These are phyloP conservation scores for Zalaria sp. DNA, from an alignment of 2,329 filamentous ascomycete species.

Conservation along the genomic window DNA sequence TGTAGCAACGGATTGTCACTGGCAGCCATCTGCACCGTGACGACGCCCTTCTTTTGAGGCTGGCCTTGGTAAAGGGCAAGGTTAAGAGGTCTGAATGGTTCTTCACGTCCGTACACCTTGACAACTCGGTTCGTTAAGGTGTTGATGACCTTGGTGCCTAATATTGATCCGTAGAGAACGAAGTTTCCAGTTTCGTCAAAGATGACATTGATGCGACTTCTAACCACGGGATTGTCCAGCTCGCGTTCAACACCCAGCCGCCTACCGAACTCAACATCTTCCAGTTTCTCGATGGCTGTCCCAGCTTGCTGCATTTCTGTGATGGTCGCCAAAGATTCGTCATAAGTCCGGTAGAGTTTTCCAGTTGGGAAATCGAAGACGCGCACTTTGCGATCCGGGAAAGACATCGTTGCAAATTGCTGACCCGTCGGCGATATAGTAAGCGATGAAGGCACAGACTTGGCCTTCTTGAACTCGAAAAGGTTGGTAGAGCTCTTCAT, in stretches of 20 bases:
- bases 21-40: slow-evolving; percentile 94
- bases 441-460: slow-evolving; percentile 67
- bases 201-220: slow-evolving; percentile 66
- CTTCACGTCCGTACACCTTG: slow-evolving; percentile 80
- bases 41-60: slow-evolving; percentile 82
- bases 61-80: slow-evolving; percentile 86
- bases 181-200: slow-evolving; percentile 97
- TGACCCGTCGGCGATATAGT: slow-evolving; percentile 75
- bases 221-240: slow-evolving; percentile 55
- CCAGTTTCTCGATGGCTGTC: slow-evolving; percentile 64
- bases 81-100: slow-evolving; percentile 71
- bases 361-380: slow-evolving; percentile 85
- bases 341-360: slow-evolving; percentile 83
- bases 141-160: slow-evolving; percentile 91
- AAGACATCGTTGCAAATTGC: slow-evolving; percentile 77
- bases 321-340: slow-evolving; percentile 79
- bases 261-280: slow-evolving; percentile 83
- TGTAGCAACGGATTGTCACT: slow-evolving; percentile 85
- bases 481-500: slow-evolving; percentile 89
- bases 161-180: slow-evolving; percentile 81
- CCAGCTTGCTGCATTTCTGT: slow-evolving; percentile 96
- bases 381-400: slow-evolving; percentile 85
- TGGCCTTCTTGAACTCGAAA: slow-evolving; percentile 93
- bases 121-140: slow-evolving; percentile 87
- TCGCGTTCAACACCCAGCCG: slow-evolving; percentile 77